Evolutionary conservation across 139 green algal species (phyloP).

Genomic region (Chlorella sp.): DNA sequence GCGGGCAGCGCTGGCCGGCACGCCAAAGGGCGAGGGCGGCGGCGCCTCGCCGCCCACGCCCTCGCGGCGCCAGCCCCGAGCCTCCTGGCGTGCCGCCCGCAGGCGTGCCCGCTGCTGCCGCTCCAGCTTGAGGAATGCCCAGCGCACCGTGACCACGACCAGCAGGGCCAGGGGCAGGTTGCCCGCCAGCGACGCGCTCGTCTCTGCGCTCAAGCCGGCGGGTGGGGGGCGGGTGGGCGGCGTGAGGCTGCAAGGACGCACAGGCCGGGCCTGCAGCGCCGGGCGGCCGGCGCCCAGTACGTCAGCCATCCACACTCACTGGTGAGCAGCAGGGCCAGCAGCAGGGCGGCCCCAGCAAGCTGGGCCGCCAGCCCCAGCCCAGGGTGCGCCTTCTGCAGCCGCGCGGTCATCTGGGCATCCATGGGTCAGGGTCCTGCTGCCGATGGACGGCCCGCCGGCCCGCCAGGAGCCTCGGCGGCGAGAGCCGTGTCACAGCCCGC

Average conservation of each 20-base stretch:
- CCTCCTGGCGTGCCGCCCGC: neutral
- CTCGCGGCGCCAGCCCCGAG: neutral
- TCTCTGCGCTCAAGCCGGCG: constrained; percentile 35
- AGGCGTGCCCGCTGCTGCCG: neutral
- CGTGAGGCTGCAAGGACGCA: neutral
- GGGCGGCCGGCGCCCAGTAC: too few relatives aligned
- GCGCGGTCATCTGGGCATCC: neutral
- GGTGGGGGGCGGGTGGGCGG: neutral
- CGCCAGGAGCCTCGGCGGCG: neutral
- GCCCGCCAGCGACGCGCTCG: constrained; percentile 37
- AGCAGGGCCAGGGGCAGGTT: constrained; percentile 47
- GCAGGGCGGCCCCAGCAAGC: neutral
- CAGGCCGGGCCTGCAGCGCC: too few relatives aligned
- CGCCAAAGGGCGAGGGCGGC: constrained; percentile 13
- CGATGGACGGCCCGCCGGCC: neutral
- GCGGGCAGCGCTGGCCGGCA: constrained; percentile 7
- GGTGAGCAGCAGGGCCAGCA: constrained; percentile 46
- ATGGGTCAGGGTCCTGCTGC: neutral
- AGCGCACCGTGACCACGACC: constrained; percentile 2
- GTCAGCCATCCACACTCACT: constrained; percentile 27
- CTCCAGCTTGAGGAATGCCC: constrained; percentile 1
- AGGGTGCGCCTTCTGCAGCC: neutral
- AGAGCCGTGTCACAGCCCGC: neutral
- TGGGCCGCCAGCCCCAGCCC: neutral
- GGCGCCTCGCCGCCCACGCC: neutral